Evolutionary conservation across 106 monocot species (phyloP).

Genomic region (Dendrobium huoshanense): DNA sequence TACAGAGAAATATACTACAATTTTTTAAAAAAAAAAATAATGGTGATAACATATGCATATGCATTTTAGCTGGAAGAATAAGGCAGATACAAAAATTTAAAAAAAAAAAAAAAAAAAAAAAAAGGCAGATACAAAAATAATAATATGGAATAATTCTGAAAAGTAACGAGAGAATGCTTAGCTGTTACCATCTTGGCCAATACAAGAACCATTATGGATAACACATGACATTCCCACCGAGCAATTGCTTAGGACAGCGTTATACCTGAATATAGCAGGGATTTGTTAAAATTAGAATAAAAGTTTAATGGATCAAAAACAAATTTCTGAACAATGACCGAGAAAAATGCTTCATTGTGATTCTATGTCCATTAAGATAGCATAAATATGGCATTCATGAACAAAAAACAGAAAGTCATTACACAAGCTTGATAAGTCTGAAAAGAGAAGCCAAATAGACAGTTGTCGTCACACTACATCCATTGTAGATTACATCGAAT

Average conservation of each 20-base stretch:
- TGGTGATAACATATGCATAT: not conserved
- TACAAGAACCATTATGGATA: conserved; percentile 68
- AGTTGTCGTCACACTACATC: not conserved
- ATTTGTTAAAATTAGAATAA: not conserved
- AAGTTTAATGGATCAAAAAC: not conserved
- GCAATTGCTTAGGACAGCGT: conserved; percentile 74
- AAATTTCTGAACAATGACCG: not conserved
- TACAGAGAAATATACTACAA: not conserved
- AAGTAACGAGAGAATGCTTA: not conserved
- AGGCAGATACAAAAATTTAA: not conserved
- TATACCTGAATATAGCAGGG: conserved; percentile 45
- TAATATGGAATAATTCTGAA: not conserved
- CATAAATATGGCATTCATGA: not conserved
- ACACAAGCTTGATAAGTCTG: not conserved
- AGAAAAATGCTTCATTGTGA: not conserved
- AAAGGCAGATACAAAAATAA: not conserved
- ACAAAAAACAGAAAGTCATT: not conserved
- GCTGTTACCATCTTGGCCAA: conserved; percentile 95
- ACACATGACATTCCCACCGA: conserved; percentile 64
- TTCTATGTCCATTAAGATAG: not conserved
- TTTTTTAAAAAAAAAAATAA: not conserved
- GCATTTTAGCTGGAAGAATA: not conserved
- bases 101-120: too few species aligned
- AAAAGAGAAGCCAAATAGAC: not conserved
- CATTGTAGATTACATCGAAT: not conserved